Conservation (phyloP, 352 stramenopile genomes). For the Sclerospora graminicola region DNA sequence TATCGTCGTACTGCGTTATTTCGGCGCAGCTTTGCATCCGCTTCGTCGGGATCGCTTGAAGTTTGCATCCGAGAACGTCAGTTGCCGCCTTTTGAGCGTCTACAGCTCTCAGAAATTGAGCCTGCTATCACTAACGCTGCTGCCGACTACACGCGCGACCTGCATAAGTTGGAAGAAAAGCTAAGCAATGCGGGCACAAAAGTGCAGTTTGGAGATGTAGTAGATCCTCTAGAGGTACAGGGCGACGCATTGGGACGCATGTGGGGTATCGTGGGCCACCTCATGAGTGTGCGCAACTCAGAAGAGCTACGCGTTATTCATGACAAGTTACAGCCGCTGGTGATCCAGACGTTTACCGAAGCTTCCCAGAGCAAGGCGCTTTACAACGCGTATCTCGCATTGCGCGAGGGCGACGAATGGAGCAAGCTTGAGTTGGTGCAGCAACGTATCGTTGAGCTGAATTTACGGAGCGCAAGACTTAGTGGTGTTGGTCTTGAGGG, state of each 20-base stretch:
- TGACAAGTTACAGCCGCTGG: conserved; percentile 87
- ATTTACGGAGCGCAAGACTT: conserved; percentile 81
- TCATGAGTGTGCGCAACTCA: conserved; percentile 96
- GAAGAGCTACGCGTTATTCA: conserved; percentile 91
- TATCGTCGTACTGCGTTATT: conserved; percentile 9
- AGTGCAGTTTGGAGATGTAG: conserved; percentile 76
- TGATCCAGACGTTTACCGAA: conserved; percentile 89
- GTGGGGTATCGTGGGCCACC: conserved; percentile 93
- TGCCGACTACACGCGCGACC: conserved; percentile 34
- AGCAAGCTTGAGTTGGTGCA: conserved; percentile 40
- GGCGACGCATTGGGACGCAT: conserved; percentile 86
- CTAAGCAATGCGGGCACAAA: conserved; percentile 14
- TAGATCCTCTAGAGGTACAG: conserved; percentile 89
- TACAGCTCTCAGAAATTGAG: conserved; percentile 51
- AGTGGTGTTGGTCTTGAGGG: conserved; percentile 91
- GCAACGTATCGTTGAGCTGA: conserved; percentile 86
- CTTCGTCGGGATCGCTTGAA: conserved; percentile 37
- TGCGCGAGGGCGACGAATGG: conserved; percentile 67
- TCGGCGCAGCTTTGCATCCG: conserved; percentile 12
- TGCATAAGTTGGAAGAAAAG: conserved; percentile 34
- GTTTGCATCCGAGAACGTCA: conserved; percentile 42
- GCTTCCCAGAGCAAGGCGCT: conserved; percentile 89
- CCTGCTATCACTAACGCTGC: conserved; percentile 46
- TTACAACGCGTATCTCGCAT: conserved; percentile 82
- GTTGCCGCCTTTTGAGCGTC: conserved; percentile 57